Conservation (phyloP, 164 flowering plant species). For the Sedum album region DNA sequence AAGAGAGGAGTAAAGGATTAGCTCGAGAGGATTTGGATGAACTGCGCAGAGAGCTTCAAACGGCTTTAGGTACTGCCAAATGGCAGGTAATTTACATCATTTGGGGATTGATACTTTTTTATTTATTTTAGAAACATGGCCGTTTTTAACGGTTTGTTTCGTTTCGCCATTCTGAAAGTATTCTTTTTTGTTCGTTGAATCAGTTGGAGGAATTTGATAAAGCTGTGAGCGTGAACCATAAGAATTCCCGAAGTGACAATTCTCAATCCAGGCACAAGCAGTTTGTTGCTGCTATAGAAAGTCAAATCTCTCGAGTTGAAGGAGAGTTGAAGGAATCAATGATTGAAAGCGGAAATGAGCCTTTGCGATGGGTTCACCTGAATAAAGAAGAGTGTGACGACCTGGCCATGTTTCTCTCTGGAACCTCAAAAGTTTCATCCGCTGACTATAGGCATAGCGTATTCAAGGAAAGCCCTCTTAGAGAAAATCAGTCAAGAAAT, state of each 20-base stretch:
- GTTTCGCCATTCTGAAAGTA: background rate
- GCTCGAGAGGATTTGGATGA: constrained; percentile 33
- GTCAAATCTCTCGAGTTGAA: constrained; percentile 58
- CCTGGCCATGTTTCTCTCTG: constrained; percentile 69
- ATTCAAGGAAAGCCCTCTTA: constrained; percentile 10
- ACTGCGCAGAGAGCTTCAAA: constrained; percentile 58
- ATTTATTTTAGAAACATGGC: background rate
- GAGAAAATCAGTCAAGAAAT: constrained; percentile 13
- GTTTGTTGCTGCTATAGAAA: constrained; percentile 56
- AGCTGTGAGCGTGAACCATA: constrained; percentile 61
- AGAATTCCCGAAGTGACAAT: constrained; percentile 32
- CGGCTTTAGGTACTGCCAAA: constrained; percentile 79
- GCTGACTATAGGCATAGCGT: constrained; percentile 15
- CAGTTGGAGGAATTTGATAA: constrained; percentile 89
- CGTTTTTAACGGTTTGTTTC: constrained; percentile 6
- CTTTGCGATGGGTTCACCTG: constrained; percentile 69
- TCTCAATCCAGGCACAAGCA: constrained; percentile 51
- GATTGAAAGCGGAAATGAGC: constrained; percentile 44
- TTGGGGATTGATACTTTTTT: background rate
- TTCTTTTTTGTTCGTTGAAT: constrained; percentile 5
- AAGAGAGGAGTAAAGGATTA: constrained; percentile 43
- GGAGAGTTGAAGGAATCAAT: constrained; percentile 38
- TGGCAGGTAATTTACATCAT: constrained; percentile 60
- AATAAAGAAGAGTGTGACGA: constrained; percentile 76
- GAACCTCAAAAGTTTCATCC: constrained; percentile 24